Conservation (phyloP, 1,139 yeast species). For the Sugiyamaella sp. region DNA sequence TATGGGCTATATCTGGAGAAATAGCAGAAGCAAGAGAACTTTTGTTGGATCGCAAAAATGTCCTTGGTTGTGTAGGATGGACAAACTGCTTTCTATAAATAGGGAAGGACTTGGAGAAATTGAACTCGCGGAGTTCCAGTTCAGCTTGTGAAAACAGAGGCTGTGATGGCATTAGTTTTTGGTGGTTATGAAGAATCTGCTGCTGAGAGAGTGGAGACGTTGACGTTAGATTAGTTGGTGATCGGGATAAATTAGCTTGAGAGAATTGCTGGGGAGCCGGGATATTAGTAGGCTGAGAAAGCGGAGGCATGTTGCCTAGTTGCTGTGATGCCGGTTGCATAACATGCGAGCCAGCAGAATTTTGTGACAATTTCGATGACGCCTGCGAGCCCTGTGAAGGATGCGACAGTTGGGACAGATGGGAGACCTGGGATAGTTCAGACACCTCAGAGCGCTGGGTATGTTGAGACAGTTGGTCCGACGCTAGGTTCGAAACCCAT, state of each 20-base stretch:
- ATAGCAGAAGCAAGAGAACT: conserved; percentile 62
- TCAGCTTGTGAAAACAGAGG: conserved; percentile 25
- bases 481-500: conserved; percentile 26
- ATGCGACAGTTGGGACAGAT: background rate
- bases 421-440: conserved; percentile 3
- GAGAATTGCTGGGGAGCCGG: background rate
- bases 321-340: background rate
- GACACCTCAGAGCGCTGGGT: background rate
- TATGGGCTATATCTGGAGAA: conserved; percentile 60
- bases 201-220: conserved; percentile 9
- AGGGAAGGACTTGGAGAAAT: conserved; percentile 79
- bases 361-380: background rate
- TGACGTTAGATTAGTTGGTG: background rate
- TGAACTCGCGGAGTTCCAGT: conserved; percentile 35
- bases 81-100: conserved; percentile 69
- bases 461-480: conserved; percentile 18
- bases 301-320: background rate
- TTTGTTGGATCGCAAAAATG: conserved; percentile 53
- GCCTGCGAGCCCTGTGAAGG: conserved; percentile 1
- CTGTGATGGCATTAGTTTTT: conserved; percentile 9
- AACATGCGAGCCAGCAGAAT: background rate
- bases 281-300: background rate
- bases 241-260: background rate
- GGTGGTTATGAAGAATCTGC: conserved; percentile 2
- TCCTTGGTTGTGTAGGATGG: conserved; percentile 63